Percentiles rank a stretch among this genome's conserved stretches.
Evolutionary conservation across 768 basidiomycete species (phyloP).

Genomic region (Mycena amicta): DNA sequence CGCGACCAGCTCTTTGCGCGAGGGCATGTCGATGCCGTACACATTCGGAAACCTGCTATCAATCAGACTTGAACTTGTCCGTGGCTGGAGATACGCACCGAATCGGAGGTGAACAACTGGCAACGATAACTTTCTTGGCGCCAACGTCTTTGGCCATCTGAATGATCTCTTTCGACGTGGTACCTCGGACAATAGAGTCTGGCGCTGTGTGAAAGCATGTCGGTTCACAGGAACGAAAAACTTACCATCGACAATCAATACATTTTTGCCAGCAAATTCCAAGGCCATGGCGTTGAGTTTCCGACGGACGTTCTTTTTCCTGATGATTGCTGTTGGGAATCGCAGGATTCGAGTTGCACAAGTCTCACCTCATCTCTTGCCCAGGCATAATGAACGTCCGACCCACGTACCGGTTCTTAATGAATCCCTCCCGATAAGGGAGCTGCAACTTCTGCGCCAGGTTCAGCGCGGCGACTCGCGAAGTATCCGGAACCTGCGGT

Average conservation of each 20-base stretch:
- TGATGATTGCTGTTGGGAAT: no score
- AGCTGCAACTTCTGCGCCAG: slow-evolving; percentile 86
- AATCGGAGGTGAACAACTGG: slow-evolving; percentile 96
- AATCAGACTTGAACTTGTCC: background rate
- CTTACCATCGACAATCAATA: slow-evolving; percentile 93
- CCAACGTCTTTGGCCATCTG: slow-evolving; percentile 99
- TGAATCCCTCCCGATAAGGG: slow-evolving; percentile 97
- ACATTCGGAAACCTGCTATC: slow-evolving; percentile 79
- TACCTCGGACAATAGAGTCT: slow-evolving; percentile 99
- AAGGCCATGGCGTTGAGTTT: slow-evolving; percentile 99
- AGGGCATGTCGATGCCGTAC: slow-evolving; percentile 99
- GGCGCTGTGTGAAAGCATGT: slow-evolving; percentile 1
- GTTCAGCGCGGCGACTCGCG: slow-evolving; percentile 93
- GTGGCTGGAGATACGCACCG: slow-evolving; percentile 47
- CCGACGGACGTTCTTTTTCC: slow-evolving; percentile 89
- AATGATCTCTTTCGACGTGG: slow-evolving; percentile 97
- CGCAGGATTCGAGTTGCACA: background rate
- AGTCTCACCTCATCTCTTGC: slow-evolving; percentile 81
- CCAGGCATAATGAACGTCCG: slow-evolving; percentile 99
- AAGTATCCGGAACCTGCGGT: slow-evolving; percentile 88
- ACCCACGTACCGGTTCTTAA: slow-evolving; percentile 98
- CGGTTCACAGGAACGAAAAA: background rate
- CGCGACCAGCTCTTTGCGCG: slow-evolving; percentile 90
- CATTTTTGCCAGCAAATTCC: slow-evolving; percentile 90
- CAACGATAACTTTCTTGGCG: slow-evolving; percentile 93